Evolutionary conservation across 345 rosid species (phyloP).

Genomic region (Gossypium sturtianum): DNA sequence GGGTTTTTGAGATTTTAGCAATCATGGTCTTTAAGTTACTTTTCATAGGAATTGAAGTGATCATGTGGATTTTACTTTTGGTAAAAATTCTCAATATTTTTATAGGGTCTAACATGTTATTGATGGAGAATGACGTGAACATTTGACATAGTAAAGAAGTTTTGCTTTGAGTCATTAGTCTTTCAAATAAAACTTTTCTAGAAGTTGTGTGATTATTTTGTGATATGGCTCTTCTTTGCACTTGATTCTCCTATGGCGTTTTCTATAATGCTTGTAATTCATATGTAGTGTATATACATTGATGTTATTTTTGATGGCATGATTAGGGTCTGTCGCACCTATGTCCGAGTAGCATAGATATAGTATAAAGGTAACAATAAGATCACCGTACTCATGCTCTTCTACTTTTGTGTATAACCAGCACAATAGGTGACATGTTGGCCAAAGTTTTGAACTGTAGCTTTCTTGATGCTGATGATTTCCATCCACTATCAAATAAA

Average conservation of each 20-base stretch:
- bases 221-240: neutral
- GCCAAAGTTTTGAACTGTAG: constrained; percentile 45
- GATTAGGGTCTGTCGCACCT: neutral
- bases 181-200: neutral
- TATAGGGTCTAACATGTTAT: neutral
- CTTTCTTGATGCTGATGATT: constrained; percentile 86
- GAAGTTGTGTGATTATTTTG: neutral
- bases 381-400: neutral
- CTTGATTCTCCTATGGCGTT: neutral
- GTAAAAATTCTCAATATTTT: neutral
- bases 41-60: neutral
- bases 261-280: neutral
- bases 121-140: neutral
- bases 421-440: constrained; percentile 64
- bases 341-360: neutral
- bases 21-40: neutral
- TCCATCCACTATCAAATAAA: constrained; percentile 65
- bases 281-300: neutral
- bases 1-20: neutral
- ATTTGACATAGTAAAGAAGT: neutral
- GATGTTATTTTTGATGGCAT: neutral
- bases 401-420: constrained; percentile 21
- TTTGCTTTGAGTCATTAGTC: neutral
- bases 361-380: neutral
- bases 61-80: neutral